Evolutionary conservation across 768 basidiomycete genomes (phyloP), one percentile per base, ranked within the genome.

Genomic region (Hortiboletus campestris): DNA sequence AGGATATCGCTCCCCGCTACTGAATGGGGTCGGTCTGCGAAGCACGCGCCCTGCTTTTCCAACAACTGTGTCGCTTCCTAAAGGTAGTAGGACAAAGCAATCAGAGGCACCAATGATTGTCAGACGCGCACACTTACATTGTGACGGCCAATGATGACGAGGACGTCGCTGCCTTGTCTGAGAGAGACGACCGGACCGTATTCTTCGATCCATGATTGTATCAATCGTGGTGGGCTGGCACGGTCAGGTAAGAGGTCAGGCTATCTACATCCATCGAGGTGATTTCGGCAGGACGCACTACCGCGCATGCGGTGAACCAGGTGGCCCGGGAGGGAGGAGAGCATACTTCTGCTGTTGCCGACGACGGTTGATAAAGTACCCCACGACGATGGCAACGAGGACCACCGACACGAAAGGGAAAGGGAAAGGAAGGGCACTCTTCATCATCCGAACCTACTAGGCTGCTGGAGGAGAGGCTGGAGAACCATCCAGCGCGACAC

Each of bases 1-100:
- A 85, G 72, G 0, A 81, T 82, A 28, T 84, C 82, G 4, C 83
- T 80, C 1, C 79, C 84, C 1, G 83, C 76, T 12, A 85, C 79
- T 12, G 73, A 77, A 9, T 68, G 63, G 1, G 84, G 84, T 38
- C 84, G 65, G 60, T 85, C 84, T 0, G 75, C 76, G 17, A 80
- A 71, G 4, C 62, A 60, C 0, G 78, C 80, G 0, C 83, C 83
- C 56, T 84, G 80, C 56, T 81, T 79, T 66, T 85, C 84, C 80
- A 85, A 76, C 48, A 85, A 77, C 12, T 84, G 81, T 1, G 81
- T 73, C 0, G 84, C 83, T 41, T 66, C 69, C 67, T 68, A 6
- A n/a, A 3, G 16, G 17, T n/a, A 2, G 38, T 19, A 39, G n/a
- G 8, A 10, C 3, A n/a, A n/a, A 0, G 5, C n/a, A 35, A 22